Conservation (phyloP, 345 rosid species). For the Gossypium thurberi region DNA sequence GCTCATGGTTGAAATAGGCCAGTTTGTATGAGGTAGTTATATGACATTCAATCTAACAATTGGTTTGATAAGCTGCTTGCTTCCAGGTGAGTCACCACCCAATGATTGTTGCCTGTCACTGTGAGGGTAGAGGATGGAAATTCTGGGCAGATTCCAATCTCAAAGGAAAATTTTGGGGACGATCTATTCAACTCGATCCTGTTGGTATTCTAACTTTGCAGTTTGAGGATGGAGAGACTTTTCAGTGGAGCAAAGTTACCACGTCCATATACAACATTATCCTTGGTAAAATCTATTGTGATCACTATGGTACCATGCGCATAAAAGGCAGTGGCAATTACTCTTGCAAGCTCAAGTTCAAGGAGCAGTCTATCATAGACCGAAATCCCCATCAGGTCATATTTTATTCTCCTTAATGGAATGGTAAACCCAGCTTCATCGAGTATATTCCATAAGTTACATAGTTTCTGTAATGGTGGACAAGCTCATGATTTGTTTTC, state of each 20-base stretch:
- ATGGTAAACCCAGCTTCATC: slow-evolving; percentile 4
- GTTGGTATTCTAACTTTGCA: slow-evolving; percentile 79
- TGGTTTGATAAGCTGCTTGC: slow-evolving; percentile 22
- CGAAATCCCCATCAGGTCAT: slow-evolving; percentile 95
- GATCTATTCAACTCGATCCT: slow-evolving; percentile 98
- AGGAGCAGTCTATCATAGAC: slow-evolving; percentile 97
- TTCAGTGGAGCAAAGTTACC: slow-evolving; percentile 98
- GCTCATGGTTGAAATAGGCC: neutral
- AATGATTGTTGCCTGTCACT: slow-evolving; percentile 93
- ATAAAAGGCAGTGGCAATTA: slow-evolving; percentile 78
- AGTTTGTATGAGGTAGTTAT: neutral
- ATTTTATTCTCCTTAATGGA: neutral
- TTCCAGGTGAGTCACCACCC: slow-evolving; percentile 98
- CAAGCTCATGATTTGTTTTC: neutral
- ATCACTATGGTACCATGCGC: slow-evolving; percentile 97
- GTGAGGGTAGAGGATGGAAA: slow-evolving; percentile 98
- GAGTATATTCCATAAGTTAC: neutral
- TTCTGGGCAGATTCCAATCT: slow-evolving; percentile 98
- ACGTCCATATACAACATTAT: slow-evolving; percentile 97
- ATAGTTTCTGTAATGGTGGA: neutral
- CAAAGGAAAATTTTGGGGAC: slow-evolving; percentile 97
- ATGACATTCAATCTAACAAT: slow-evolving; percentile 5
- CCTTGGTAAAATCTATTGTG: slow-evolving; percentile 90
- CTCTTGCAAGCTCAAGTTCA: slow-evolving; percentile 92
- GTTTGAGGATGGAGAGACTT: slow-evolving; percentile 86